Base-by-base conservation (phyloP, 306 rosid species). In the Quercus parvula region DNA sequence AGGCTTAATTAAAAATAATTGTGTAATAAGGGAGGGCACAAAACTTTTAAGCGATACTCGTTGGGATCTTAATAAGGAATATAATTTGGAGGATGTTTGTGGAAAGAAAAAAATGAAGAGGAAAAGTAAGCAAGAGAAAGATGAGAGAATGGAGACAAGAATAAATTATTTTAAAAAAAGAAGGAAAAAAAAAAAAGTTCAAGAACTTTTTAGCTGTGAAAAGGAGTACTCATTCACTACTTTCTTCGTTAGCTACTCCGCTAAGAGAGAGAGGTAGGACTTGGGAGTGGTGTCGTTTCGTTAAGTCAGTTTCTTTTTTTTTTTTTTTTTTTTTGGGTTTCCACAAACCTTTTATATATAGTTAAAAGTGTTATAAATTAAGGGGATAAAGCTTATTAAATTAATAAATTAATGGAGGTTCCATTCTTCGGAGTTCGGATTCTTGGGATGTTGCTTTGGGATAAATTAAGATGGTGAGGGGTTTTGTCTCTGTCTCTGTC, bases 51-150 rank as follows among this genome's bases (percentile, higher is more conserved):
- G 7, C 12, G 46, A 41, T 41, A 11, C 46, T 41, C 46, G 1
- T 2, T 1, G 46, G 3, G 46, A 41, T 41, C 46, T 41, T 41
- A 41, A 0, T 41, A 41, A 41, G 46, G 46, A 41, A 41, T 41
- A 41, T 41, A 41, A 41, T 41, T 41, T 41, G 8, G 46, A 22
- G 25, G 20, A 74, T 79, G 87, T 81, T 85, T 79, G 90, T 87
- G 70, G 80, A 57, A 81, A 83, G 78, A 81, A 89, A 78, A 52
- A 78, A 49, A 41, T 8, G 46, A n/a, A 8, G 20, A 3, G 33
- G 24, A 70, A 79, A 58, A 73, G 70, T 20, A 14, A 41, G 71
- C 14, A 71, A 75, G 74, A 62, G 81, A 87, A 78, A 72, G 83
- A 25, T 15, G 10, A 76, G 27, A 2, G 63, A 58, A 76, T 59